These are phyloP conservation scores for Buxus sempervirens DNA, from an alignment of 164 flowering plant genomes.

Conservation along the genomic window DNA sequence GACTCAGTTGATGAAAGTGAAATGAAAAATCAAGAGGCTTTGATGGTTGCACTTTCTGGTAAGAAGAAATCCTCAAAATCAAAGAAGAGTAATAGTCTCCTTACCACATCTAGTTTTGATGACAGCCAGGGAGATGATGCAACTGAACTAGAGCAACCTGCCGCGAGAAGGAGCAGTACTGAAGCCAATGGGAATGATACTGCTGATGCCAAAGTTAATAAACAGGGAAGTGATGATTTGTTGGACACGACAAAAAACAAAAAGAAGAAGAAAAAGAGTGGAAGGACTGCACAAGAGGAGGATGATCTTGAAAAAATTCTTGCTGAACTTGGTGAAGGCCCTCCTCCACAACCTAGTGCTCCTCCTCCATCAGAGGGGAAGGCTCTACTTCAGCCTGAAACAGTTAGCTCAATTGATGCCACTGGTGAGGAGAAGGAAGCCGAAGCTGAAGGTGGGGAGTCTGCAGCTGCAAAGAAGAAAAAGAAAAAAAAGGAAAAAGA, in stretches of 20 bases:
- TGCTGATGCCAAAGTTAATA: slow-evolving; percentile 20
- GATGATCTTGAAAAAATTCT: slow-evolving; percentile 91
- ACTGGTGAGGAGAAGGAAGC: slow-evolving; percentile 51
- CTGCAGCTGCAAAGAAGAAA: slow-evolving; percentile 93
- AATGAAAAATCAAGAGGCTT: slow-evolving; percentile 20
- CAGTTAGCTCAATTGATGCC: slow-evolving; percentile 30
- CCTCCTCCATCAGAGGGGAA: slow-evolving; percentile 47
- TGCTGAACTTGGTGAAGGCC: slow-evolving; percentile 82
- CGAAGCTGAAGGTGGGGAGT: slow-evolving; percentile 58
- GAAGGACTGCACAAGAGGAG: slow-evolving; percentile 88
- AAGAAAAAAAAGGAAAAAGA: slow-evolving; percentile 88
- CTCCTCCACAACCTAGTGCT: slow-evolving; percentile 38
- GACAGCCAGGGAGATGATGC: slow-evolving; percentile 23
- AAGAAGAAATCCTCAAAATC: slow-evolving; percentile 53
- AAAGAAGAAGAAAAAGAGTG: slow-evolving; percentile 88
- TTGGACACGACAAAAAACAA: slow-evolving; percentile 68
- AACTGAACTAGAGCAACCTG: slow-evolving; percentile 19
- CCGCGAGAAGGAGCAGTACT: slow-evolving; percentile 6
- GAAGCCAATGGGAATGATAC: slow-evolving; percentile 18
- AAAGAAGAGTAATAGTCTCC: slow-evolving; percentile 34
- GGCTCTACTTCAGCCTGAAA: slow-evolving; percentile 37
- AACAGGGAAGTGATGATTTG: slow-evolving; percentile 26
- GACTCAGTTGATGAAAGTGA: background rate
- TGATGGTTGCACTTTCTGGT: slow-evolving; percentile 39
- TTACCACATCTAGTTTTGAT: slow-evolving; percentile 22